phyloP scores from a whole-genome alignment of 2,329 filamentous ascomycete genomes.

The Fusarium sarcochroum region DNA sequence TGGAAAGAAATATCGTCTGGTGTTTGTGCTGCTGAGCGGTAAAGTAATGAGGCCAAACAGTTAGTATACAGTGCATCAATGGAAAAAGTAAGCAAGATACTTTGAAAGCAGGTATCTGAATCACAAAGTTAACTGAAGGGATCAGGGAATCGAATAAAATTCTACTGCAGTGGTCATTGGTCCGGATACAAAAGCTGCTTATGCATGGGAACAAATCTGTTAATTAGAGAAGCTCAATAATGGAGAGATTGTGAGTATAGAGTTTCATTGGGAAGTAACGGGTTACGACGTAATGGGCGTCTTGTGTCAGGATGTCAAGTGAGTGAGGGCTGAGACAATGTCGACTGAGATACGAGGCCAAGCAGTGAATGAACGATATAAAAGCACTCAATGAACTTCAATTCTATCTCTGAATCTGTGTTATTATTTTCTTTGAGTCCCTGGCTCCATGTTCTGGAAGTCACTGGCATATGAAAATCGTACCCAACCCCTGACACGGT shows the following conservation, averaged over 20 bases:
- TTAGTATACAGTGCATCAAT: background rate
- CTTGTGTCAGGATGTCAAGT: background rate
- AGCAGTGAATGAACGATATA: background rate
- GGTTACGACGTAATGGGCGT: background rate
- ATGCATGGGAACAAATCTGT: background rate
- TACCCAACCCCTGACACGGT: conserved; percentile 1
- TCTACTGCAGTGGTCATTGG: conserved; percentile 13
- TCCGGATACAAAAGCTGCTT: background rate
- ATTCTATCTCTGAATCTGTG: background rate
- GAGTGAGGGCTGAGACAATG: no score
- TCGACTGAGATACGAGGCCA: no score
- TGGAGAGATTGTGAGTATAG: background rate
- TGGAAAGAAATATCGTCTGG: background rate
- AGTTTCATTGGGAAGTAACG: background rate
- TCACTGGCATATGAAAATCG: background rate
- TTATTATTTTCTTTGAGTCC: background rate
- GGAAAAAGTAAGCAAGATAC: background rate
- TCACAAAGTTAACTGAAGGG: background rate
- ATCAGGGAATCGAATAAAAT: background rate
- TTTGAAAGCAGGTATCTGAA: background rate
- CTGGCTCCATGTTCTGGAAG: background rate
- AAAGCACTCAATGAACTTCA: no score
- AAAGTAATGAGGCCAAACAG: background rate
- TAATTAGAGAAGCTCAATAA: background rate
- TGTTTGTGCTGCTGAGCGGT: background rate